Base-by-base conservation (phyloP, 176 grass and related monocot genomes). In the Aegilops speltoides region DNA sequence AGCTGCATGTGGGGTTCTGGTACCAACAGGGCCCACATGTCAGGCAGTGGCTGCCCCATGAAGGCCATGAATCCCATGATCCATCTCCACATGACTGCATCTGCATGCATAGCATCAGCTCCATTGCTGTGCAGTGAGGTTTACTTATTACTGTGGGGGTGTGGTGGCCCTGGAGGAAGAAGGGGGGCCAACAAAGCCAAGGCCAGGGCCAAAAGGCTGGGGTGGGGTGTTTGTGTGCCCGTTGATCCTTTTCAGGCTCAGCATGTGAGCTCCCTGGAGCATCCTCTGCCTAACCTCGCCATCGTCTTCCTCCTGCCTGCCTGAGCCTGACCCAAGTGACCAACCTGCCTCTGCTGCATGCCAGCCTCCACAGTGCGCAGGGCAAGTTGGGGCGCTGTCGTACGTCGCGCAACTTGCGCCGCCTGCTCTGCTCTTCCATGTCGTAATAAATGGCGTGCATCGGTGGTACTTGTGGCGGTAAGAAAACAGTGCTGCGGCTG, bases 201-300 rank as follows among this genome's bases (percentile, higher is more conserved):
- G 4, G 2, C 28, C 28, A 64, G 7, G 10, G 41, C 41, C 41
- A 12, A 34, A 19, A 56, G 46, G 22, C 40, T 71, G 81, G 46
- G 37, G 20, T 71, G 81, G 46, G 37, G 20, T 40, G 81, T 19
- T 54, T 64, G 60, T 29, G 43, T 24, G 5, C 17, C 66, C 85
- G 86, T 54, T 88, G 12, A 85, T 80, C 63, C 76, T 73, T 87
- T 70, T 64, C 77, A 85, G 86, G 36, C n/a, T 12, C 19, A 54
- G 41, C 89, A 91, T 88, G 89, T 91, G 89, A 81, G 28, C 64
- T 76, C 77, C 79, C 77, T 91, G 81, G 81, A 10, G n/a, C 81
- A 56, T 24, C 82, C 33, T 60, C 66, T 46, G 66, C 74, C 66
- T 48, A 64, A 43, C 32, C 72, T 79, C 33, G 37, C 40, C 73